Evolutionary conservation across 352 stramenopile species (phyloP), one percentile per base, ranked within the genome.

Genomic region (Plasmopara halstedii): DNA sequence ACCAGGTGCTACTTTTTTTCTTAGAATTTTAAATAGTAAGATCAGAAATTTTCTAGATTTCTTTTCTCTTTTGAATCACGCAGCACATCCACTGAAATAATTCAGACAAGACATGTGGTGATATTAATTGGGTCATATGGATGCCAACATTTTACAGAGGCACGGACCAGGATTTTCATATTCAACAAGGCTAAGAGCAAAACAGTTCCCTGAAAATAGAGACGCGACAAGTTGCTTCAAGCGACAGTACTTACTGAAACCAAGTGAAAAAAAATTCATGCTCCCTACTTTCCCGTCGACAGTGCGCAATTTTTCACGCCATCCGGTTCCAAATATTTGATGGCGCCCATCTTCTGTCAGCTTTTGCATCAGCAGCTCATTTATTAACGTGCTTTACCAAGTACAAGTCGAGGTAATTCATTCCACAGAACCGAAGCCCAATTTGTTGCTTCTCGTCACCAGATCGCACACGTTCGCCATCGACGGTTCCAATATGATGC

Each of bases 321-420:
- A 58, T 52, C 42, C 42, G 49, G 47, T 36, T 33, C 39, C 27
- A 58, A 66, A 67, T 53, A 56, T 59, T 67, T 59, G 40, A 53
- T 42, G n/a, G 18, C 34, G 46, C 46, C 7, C 47, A 50, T 42
- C 38, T 32, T 22, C 38, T 20, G 35, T 27, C 9, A 9, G 19
- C 21, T 32, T 42, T 8, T 27, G 38, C 7, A 31, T 8, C 15
- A 31, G 20, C 44, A 34, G 53, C 48, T 57, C 53, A 67, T 63
- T 67, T 63, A 47, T 32, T 26, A 60, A 67, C 52, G 37, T 43
- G 43, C 52, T 26, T 21, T 4, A 14, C 49, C 33, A 20, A 53
- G 36, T 33, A 22, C 25, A 58, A 50, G 15, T 56, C 26, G 9
- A 42, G 23, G 32, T n/a, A n/a, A n/a, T n/a, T n/a, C n/a, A n/a